Base-by-base conservation (phyloP, 352 stramenopile genomes). In the Phytophthora fragariaefolia region DNA sequence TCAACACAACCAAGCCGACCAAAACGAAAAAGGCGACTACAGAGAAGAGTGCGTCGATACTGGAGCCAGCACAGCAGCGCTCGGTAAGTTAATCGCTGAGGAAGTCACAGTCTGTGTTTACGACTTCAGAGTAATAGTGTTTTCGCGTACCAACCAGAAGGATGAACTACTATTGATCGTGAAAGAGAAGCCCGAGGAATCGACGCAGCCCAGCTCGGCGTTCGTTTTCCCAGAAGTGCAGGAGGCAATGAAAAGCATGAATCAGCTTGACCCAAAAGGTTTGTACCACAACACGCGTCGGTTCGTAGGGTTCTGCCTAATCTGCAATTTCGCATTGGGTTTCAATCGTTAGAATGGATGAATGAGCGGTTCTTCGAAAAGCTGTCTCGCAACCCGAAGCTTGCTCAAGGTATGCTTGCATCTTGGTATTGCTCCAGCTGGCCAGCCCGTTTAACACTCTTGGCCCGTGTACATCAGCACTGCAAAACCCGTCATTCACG, bases 181-280 rank as follows among this genome's bases (percentile, higher is more conserved):
- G 4, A 74, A 75, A 23, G 48, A 67, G 13, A 47, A 63, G 17
- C 49, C 65, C 40, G 38, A 69, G 13, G 72, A 80, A 54, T 17
- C 59, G 53, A 12, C 47, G 24, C 55, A 42, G 2, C 18, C 57
- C 4, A 23, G 63, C 38, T 55, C 68, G n/a, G 34, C 67, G 1
- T 83, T 92, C 34, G 75, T 92, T 53, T 89, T 95, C 50, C 84
- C 86, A 15, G 86, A 95, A 60, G 86, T 95, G 27, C 86, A 95
- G 50, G 71, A 78, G 3, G 86, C 82, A 24, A 74, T 92, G 48
- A 73, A 79, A 59, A 77, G 71, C 53, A 77, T 90, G 70, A 71
- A 82, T 30, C 74, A 90, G 50, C 71, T 91, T 26, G 75, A 92
- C 30, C 71, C 81, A 2, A 90, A 92, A 62, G 79, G 82, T 94